These are phyloP conservation scores for Staphylotrichum longicolle DNA, from an alignment of 495 filamentous ascomycete species.

Conservation along the genomic window DNA sequence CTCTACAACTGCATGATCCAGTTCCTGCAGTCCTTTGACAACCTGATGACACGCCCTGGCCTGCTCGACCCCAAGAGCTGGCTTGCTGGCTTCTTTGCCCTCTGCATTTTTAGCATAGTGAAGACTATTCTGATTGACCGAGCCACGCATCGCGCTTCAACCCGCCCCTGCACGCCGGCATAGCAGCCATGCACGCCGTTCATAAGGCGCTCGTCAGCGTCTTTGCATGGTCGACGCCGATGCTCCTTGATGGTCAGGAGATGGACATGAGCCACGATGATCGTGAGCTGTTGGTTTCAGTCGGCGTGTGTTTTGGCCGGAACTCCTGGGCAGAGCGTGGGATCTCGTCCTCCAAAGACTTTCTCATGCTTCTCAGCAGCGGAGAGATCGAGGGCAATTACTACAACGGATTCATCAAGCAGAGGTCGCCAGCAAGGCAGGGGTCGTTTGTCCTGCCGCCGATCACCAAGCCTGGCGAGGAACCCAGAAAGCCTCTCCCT, in stretches of 20 bases:
- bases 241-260: constrained; percentile 42
- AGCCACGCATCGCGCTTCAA: constrained; percentile 35
- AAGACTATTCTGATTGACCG: constrained; percentile 47
- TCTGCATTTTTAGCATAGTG: constrained; percentile 52
- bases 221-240: constrained; percentile 43
- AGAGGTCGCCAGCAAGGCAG: constrained; percentile 37
- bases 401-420: constrained; percentile 47
- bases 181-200: constrained; percentile 46
- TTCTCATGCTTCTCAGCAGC: constrained; percentile 45
- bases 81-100: constrained; percentile 47
- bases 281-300: constrained; percentile 36
- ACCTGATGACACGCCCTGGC: constrained; percentile 36
- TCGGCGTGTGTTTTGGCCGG: constrained; percentile 36
- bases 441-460: constrained; percentile 34
- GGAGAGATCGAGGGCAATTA: constrained; percentile 40
- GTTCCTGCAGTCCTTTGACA: constrained; percentile 49
- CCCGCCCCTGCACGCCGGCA: constrained; percentile 35
- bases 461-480: constrained; percentile 34
- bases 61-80: constrained; percentile 43
- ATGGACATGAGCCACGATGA: constrained; percentile 38
- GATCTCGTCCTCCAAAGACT: constrained; percentile 44
- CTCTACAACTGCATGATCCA: constrained; percentile 49
- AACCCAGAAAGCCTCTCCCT: constrained; percentile 42
- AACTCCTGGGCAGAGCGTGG: constrained; percentile 45
- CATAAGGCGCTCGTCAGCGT: constrained; percentile 47